Evolutionary conservation across 345 rosid genomes (phyloP).

Genomic region (Syzygium oleosum): DNA sequence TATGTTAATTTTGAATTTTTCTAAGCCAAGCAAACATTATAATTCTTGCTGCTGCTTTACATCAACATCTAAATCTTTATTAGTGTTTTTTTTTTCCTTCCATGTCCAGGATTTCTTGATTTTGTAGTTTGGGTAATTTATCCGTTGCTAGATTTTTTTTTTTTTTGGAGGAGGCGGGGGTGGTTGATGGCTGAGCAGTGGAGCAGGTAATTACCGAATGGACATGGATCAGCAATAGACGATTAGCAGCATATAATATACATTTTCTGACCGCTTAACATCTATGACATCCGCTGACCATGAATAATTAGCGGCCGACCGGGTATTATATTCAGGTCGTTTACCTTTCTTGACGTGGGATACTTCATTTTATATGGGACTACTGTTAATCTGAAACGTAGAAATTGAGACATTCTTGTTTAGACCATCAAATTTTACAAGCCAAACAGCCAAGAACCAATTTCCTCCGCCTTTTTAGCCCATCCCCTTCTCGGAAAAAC

Average conservation of each 20-base stretch:
- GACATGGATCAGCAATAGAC: neutral
- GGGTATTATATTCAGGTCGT: neutral
- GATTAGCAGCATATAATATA: neutral
- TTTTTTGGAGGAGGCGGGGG: neutral
- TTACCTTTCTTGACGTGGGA: neutral
- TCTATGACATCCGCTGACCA: neutral
- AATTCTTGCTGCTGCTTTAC: neutral
- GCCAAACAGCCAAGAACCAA: neutral
- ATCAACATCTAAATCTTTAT: neutral
- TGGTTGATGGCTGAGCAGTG: neutral
- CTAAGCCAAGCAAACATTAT: too few relatives aligned
- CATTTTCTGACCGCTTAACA: accelerated
- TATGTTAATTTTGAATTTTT: too few relatives aligned
- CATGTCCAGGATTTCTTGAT: neutral
- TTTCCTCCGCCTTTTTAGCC: neutral
- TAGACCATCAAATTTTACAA: neutral
- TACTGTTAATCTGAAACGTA: neutral
- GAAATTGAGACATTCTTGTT: neutral
- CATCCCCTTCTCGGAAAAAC: neutral
- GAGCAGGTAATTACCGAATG: neutral
- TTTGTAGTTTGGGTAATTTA: neutral
- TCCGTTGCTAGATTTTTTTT: neutral
- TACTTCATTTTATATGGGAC: neutral
- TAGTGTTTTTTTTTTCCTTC: neutral
- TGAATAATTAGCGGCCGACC: neutral